Conservation (phyloP, 2,329 filamentous ascomycete species). For the Aspergillus niger region DNA sequence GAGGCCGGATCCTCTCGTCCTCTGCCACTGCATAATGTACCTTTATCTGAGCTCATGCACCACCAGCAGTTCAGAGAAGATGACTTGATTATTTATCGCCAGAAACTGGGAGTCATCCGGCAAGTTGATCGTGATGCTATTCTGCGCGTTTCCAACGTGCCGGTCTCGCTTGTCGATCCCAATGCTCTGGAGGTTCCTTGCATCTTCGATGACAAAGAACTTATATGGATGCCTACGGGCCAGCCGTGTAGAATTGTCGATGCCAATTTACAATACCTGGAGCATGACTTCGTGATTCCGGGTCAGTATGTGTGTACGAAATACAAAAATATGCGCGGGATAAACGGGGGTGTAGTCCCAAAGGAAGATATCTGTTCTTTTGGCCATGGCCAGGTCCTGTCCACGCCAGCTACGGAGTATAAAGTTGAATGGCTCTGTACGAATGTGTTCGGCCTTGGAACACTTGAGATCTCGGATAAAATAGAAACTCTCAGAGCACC, state of each 20-base stretch:
- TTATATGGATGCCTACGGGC: conserved; percentile 22
- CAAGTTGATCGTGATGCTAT: conserved; percentile 53
- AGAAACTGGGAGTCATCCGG: conserved; percentile 59
- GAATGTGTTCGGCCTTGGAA: conserved; percentile 33
- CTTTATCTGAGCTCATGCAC: conserved; percentile 49
- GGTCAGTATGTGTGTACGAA: background rate
- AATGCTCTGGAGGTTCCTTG: conserved; percentile 47
- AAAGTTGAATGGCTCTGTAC: conserved; percentile 57
- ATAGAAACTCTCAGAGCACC: conserved; percentile 25
- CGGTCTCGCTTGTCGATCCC: conserved; percentile 52
- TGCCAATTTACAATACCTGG: background rate
- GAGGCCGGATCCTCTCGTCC: conserved; percentile 10
- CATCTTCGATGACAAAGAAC: conserved; percentile 23
- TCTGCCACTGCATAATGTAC: conserved; percentile 42
- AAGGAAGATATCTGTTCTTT: conserved; percentile 41
- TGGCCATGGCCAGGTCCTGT: conserved; percentile 56
- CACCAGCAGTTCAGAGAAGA: conserved; percentile 52
- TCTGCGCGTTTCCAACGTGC: conserved; percentile 53
- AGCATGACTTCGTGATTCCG: background rate
- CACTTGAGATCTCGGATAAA: conserved; percentile 16
- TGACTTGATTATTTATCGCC: conserved; percentile 56
- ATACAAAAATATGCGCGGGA: background rate
- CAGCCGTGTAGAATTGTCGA: background rate
- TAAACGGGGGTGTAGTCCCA: background rate
- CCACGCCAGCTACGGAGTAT: conserved; percentile 49